Conservation (phyloP, 2,329 filamentous ascomycete species). For the Zymoseptoria pseudotritici region DNA sequence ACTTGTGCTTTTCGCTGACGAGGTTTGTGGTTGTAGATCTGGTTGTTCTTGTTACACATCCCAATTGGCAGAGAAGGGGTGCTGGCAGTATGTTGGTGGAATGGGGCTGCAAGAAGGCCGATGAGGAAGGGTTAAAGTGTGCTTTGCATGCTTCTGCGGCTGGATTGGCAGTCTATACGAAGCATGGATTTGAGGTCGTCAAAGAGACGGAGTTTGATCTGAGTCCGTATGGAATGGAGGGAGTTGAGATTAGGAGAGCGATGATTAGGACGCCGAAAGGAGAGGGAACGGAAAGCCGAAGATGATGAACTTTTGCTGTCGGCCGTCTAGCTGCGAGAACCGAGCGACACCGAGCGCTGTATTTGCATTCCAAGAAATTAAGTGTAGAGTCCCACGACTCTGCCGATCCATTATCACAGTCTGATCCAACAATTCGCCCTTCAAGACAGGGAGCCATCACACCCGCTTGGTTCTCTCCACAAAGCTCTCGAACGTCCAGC, state of each 20-base stretch:
- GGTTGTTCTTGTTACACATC: neutral
- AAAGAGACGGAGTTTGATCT: constrained; percentile 16
- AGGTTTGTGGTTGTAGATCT: neutral
- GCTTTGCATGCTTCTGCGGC: constrained; percentile 30
- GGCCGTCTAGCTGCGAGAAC: neutral
- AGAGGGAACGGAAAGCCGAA: neutral
- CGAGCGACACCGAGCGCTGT: too few relatives aligned
- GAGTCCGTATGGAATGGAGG: constrained; percentile 18
- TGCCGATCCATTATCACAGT: too few relatives aligned
- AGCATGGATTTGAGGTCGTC: constrained; percentile 26
- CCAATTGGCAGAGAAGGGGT: neutral
- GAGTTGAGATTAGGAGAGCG: constrained; percentile 9
- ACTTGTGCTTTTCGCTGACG: neutral
- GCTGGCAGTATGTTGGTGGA: constrained; percentile 30
- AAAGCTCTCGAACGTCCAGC: constrained; percentile 19
- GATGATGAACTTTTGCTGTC: neutral
- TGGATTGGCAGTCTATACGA: constrained; percentile 31
- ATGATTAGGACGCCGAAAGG: constrained; percentile 12
- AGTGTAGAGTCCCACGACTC: too few relatives aligned
- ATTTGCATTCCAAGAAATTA: too few relatives aligned
- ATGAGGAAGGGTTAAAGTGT: constrained; percentile 27
- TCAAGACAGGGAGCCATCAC: neutral
- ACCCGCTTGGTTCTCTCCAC: constrained; percentile 1
- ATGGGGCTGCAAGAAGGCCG: constrained; percentile 33
- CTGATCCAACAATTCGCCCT: too few relatives aligned